A percentile compares a stretch with the other conserved stretches of the same genome.
phyloP scores from a whole-genome alignment of 345 rosid species.

The Microcos paniculata region DNA sequence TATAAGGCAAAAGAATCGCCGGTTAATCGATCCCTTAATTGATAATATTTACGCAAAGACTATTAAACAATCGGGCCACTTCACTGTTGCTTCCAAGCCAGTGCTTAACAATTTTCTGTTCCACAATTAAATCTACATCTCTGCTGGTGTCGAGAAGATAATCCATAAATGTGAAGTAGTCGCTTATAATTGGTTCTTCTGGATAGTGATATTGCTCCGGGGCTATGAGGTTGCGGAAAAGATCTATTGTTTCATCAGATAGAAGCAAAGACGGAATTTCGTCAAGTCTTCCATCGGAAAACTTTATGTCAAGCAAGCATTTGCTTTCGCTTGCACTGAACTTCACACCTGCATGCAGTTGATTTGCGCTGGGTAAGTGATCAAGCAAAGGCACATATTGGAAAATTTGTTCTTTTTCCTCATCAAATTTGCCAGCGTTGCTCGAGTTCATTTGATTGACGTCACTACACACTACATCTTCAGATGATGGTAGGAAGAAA shows the following conservation, averaged over 20 bases:
- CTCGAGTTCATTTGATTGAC: too few relatives aligned
- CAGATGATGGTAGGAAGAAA: neutral
- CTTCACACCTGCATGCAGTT: conserved; percentile 19
- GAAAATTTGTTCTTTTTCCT: neutral
- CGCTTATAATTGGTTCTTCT: neutral
- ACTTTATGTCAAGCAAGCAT: conserved; percentile 14
- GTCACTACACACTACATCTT: too few relatives aligned
- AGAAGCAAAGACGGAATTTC: conserved; percentile 24
- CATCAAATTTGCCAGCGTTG: neutral
- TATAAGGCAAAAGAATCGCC: neutral
- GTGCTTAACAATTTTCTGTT: conserved; percentile 18
- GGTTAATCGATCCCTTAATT: neutral
- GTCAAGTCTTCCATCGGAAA: neutral
- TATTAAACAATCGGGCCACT: conserved; percentile 29
- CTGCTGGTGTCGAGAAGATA: conserved; percentile 20
- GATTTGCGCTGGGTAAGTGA: conserved; percentile 19
- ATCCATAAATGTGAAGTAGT: conserved; percentile 24
- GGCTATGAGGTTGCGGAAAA: conserved; percentile 29
- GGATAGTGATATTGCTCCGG: conserved; percentile 30
- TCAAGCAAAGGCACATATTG: conserved; percentile 26
- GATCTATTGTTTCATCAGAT: neutral
- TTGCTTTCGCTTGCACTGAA: neutral
- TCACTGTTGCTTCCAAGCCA: conserved; percentile 21
- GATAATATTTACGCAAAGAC: conserved; percentile 16
- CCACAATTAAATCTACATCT: conserved; percentile 30